phyloP scores from a whole-genome alignment of 2,329 filamentous ascomycete genomes.

The Teratosphaeria viscida region DNA sequence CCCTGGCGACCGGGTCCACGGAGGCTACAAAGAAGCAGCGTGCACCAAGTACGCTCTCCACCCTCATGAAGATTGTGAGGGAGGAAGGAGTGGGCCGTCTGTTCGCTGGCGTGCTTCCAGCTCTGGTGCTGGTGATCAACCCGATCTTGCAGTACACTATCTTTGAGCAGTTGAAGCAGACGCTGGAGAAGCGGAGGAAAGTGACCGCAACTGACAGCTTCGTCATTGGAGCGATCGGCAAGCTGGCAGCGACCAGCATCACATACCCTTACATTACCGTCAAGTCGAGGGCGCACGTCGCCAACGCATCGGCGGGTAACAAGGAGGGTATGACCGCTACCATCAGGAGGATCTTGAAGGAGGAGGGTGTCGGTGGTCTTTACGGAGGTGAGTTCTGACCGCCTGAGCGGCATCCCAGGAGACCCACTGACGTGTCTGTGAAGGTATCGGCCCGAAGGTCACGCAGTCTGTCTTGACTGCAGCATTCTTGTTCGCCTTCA shows the following conservation, averaged over 20 bases:
- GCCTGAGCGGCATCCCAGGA: neutral
- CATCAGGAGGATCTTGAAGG: conserved; percentile 66
- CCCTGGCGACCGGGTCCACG: conserved; percentile 26
- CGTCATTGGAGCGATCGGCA: conserved; percentile 81
- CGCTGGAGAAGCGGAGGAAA: conserved; percentile 63
- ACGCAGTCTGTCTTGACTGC: conserved; percentile 95
- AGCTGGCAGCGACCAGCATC: conserved; percentile 83
- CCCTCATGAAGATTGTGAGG: conserved; percentile 66
- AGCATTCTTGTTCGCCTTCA: conserved; percentile 94
- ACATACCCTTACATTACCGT: conserved; percentile 99
- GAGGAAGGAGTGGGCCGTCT: conserved; percentile 78
- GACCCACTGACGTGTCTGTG: neutral
- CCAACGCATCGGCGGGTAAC: conserved; percentile 46
- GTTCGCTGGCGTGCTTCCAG: conserved; percentile 86
- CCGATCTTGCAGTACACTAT: conserved; percentile 97
- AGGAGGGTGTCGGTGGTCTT: conserved; percentile 84
- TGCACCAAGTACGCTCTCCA: conserved; percentile 65
- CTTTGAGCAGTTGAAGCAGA: conserved; percentile 95
- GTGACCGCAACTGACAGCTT: conserved; percentile 83
- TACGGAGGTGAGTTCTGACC: conserved; percentile 63
- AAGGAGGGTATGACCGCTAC: conserved; percentile 72
- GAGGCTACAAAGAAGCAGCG: conserved; percentile 36
- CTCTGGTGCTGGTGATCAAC: conserved; percentile 90
- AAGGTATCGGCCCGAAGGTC: conserved; percentile 91
- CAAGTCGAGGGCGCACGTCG: conserved; percentile 95